Conservation (phyloP, 768 basidiomycete species). For the Leccinellum albellum region DNA sequence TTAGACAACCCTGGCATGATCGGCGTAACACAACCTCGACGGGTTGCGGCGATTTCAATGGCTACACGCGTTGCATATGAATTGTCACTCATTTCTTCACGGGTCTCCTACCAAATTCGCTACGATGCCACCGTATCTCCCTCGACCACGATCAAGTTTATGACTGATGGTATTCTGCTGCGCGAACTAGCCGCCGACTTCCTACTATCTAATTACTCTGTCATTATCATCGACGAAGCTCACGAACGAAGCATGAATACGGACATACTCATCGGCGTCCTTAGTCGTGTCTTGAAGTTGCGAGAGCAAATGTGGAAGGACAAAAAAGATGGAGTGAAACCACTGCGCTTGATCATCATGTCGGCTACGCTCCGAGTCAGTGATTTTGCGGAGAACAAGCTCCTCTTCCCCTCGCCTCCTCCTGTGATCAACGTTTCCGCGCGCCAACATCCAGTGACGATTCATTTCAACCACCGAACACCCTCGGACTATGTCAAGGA, state of each 20-base stretch:
- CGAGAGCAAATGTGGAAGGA: slow-evolving; percentile 88
- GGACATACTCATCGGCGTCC: slow-evolving; percentile 92
- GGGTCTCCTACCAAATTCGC: slow-evolving; percentile 94
- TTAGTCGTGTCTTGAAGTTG: slow-evolving; percentile 89
- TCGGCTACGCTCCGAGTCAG: slow-evolving; percentile 93
- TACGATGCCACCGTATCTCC: slow-evolving; percentile 93
- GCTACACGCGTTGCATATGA: slow-evolving; percentile 91
- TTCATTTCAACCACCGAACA: slow-evolving; percentile 90
- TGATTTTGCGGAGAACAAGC: slow-evolving; percentile 85
- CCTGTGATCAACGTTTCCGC: slow-evolving; percentile 87
- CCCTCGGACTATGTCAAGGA: slow-evolving; percentile 84
- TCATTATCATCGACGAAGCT: slow-evolving; percentile 95
- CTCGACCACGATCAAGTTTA: slow-evolving; percentile 93
- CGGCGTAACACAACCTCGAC: slow-evolving; percentile 93
- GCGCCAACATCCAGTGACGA: slow-evolving; percentile 91
- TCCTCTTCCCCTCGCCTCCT: slow-evolving; percentile 79
- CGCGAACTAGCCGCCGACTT: slow-evolving; percentile 92
- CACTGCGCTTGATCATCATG: slow-evolving; percentile 94
- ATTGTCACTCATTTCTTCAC: slow-evolving; percentile 74
- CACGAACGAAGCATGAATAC: slow-evolving; percentile 99
- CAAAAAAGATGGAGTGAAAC: slow-evolving; percentile 71
- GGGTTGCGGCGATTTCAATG: slow-evolving; percentile 97
- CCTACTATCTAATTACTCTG: slow-evolving; percentile 88
- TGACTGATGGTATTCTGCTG: slow-evolving; percentile 97
- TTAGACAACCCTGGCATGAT: slow-evolving; percentile 97